Evolutionary conservation across 2,329 filamentous ascomycete species (phyloP).

Genomic region (Penicillium carneum): DNA sequence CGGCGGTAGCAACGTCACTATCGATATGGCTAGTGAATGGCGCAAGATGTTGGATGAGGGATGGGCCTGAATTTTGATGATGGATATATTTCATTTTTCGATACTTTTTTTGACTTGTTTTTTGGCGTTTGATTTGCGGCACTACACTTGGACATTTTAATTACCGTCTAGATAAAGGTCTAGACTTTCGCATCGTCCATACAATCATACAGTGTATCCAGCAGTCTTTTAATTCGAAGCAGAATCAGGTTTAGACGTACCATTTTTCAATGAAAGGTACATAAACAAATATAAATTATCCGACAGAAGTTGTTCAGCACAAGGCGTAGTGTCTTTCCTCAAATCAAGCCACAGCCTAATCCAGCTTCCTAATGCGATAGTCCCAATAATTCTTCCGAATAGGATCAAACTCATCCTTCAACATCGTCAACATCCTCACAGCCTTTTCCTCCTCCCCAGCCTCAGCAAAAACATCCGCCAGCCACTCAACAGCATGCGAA

Average conservation of each 20-base stretch:
- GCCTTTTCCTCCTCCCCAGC: conserved; percentile 63
- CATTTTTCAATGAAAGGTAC: not conserved
- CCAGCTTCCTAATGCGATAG: conserved; percentile 65
- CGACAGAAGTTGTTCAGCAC: not conserved
- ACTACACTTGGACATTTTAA: not conserved
- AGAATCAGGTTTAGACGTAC: not conserved
- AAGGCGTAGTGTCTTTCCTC: not conserved
- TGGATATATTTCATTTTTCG: conserved; percentile 6
- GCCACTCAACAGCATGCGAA: conserved; percentile 64
- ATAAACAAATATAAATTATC: too few relatives aligned
- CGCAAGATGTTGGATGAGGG: conserved; percentile 54
- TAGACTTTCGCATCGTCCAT: not conserved
- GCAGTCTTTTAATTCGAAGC: not conserved
- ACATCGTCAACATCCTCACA: conserved; percentile 71
- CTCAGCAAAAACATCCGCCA: conserved; percentile 56
- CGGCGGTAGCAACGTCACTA: conserved; percentile 73
- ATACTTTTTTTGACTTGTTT: conserved; percentile 18
- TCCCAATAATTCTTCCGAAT: conserved; percentile 93
- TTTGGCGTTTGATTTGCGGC: conserved; percentile 16
- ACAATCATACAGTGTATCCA: not conserved
- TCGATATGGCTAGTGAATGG: conserved; percentile 68
- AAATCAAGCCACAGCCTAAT: conserved; percentile 19
- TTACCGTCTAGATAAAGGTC: conserved; percentile 7
- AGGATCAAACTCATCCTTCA: conserved; percentile 88
- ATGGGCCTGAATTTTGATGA: conserved; percentile 41